A percentile compares a stretch with the other conserved stretches of the same genome.
phyloP scores from a whole-genome alignment of 2,329 filamentous ascomycete species.

The Cladorrhinum sp. region DNA sequence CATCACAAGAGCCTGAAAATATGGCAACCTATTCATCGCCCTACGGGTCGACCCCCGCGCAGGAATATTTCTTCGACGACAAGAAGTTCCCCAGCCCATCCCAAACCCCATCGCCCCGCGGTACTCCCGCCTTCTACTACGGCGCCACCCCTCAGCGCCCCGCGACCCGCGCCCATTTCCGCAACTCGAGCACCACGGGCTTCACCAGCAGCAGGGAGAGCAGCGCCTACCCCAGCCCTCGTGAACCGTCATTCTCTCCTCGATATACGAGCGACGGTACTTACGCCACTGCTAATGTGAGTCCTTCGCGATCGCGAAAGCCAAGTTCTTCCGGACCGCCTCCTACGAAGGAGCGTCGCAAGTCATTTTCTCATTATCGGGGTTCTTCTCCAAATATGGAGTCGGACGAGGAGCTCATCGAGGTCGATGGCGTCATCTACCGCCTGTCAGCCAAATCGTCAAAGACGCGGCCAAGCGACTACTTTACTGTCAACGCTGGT shows the following conservation, averaged over 20 bases:
- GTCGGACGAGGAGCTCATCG: slow-evolving; percentile 61
- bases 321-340: slow-evolving; percentile 46
- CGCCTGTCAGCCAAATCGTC: slow-evolving; percentile 52
- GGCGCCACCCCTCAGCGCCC: slow-evolving; percentile 49
- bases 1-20: slow-evolving; percentile 36
- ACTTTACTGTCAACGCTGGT: slow-evolving; percentile 46
- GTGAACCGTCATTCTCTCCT: slow-evolving; percentile 52
- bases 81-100: slow-evolving; percentile 52
- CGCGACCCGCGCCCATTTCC: slow-evolving; percentile 51
- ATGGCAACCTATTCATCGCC: slow-evolving; percentile 43
- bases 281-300: slow-evolving; percentile 66
- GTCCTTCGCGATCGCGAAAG: slow-evolving; percentile 50
- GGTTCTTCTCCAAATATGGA: slow-evolving; percentile 57
- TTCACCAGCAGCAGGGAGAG: slow-evolving; percentile 30
- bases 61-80: slow-evolving; percentile 51
- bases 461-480: slow-evolving; percentile 42
- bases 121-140: slow-evolving; percentile 46
- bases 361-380: slow-evolving; percentile 58
- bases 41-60: slow-evolving; percentile 44
- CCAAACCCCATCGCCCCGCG: slow-evolving; percentile 55
- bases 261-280: slow-evolving; percentile 61
- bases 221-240: slow-evolving; percentile 31
- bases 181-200: slow-evolving; percentile 38
- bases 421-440: slow-evolving; percentile 52
- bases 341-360: slow-evolving; percentile 52